Evolutionary conservation across 805 yeast genomes (phyloP).

Genomic region (Suhomyces tanzawaensis): DNA sequence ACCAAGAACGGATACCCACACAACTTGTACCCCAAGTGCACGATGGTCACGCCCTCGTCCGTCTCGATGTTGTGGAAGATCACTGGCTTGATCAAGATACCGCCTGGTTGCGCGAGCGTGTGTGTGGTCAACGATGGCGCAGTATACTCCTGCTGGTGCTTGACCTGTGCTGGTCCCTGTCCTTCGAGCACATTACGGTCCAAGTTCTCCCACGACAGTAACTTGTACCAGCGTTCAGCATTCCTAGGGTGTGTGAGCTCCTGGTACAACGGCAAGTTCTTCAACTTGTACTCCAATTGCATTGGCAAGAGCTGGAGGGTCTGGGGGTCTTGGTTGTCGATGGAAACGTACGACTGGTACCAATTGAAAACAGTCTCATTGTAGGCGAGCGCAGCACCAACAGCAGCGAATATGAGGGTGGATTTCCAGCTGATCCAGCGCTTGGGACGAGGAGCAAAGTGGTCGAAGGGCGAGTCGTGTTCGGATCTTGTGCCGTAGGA

Average conservation of each 20-base stretch:
- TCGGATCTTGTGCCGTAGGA: constrained; percentile 26
- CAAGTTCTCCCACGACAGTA: constrained; percentile 44
- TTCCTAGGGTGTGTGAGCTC: constrained; percentile 43
- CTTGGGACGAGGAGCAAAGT: constrained; percentile 21
- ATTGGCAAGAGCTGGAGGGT: constrained; percentile 27
- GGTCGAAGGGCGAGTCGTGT: constrained; percentile 32
- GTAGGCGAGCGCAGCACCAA: constrained; percentile 34
- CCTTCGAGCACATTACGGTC: constrained; percentile 35
- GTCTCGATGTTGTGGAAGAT: constrained; percentile 57
- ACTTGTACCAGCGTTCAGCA: constrained; percentile 46
- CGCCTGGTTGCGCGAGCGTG: constrained; percentile 73
- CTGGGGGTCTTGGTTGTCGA: constrained; percentile 18
- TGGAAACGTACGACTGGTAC: constrained; percentile 24
- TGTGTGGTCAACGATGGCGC: constrained; percentile 28
- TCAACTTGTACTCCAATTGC: constrained; percentile 47
- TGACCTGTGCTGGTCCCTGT: constrained; percentile 8
- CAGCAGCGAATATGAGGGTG: constrained; percentile 24
- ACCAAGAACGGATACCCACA: constrained; percentile 86
- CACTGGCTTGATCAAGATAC: constrained; percentile 70
- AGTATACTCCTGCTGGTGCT: constrained; percentile 15
- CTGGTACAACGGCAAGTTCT: constrained; percentile 50
- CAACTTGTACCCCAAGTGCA: constrained; percentile 73
- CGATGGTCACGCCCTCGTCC: constrained; percentile 60
- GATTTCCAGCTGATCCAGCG: constrained; percentile 33
- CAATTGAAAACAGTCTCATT: constrained; percentile 31